A percentile compares a stretch with the other conserved stretches of the same genome.
These are phyloP conservation scores for Poterioochromonas sp. DNA, from an alignment of 352 stramenopile species.

Conservation along the genomic window DNA sequence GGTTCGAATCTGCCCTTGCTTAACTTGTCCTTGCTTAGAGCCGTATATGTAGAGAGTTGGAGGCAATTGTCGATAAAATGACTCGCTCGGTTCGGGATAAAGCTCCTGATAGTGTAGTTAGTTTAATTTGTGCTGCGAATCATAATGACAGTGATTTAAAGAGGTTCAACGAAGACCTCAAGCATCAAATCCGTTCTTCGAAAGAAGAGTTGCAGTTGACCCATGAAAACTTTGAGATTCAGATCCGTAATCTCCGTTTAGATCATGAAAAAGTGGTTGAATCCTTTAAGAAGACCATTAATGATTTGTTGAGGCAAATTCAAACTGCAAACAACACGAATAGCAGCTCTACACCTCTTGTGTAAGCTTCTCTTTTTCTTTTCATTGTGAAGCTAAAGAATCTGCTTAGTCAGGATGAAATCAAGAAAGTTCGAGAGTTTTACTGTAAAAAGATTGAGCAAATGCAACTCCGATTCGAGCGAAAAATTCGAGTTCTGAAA, in stretches of 20 bases:
- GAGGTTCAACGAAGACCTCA: neutral
- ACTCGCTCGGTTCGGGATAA: neutral
- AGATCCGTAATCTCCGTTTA: neutral
- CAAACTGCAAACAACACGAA: no score
- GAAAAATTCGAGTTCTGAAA: conserved; percentile 27
- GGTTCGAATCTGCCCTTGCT: neutral
- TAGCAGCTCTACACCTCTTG: no score
- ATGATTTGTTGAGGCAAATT: no score
- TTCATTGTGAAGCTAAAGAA: no score
- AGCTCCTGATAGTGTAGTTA: conserved; percentile 27
- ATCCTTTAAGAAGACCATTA: no score
- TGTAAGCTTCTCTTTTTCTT: no score
- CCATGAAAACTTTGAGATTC: neutral
- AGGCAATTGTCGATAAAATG: neutral
- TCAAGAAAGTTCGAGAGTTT: neutral
- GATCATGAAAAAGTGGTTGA: conserved; percentile 28
- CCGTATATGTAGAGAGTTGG: conserved; percentile 2
- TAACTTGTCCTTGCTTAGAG: neutral
- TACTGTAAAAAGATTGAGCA: conserved; percentile 31
- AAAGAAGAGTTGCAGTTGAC: neutral
- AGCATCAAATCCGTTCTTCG: neutral
- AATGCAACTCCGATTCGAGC: neutral
- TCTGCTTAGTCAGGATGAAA: no score
- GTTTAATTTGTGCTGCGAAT: conserved; percentile 11
- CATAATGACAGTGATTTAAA: neutral